phyloP scores from a whole-genome alignment of 1,284 basidiomycete species.

The Pterulicium gracile region DNA sequence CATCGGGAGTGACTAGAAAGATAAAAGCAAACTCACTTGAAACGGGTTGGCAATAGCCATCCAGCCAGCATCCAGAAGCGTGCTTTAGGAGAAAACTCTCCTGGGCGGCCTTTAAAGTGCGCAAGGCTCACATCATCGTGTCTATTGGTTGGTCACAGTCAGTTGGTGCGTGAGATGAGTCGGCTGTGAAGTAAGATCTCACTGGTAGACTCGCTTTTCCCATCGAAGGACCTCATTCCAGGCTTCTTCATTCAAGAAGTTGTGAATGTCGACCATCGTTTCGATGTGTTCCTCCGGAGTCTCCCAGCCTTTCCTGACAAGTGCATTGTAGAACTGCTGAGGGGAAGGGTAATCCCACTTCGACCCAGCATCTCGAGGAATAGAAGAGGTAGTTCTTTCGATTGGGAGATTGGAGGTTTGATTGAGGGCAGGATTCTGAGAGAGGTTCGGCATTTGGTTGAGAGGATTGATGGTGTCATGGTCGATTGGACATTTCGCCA shows the following conservation, averaged over 20 bases:
- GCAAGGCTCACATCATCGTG: constrained; percentile 60
- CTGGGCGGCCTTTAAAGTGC: constrained; percentile 84
- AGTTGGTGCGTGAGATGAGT: constrained; percentile 1
- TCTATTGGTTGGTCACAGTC: constrained; percentile 15
- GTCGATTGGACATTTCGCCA: constrained; percentile 32
- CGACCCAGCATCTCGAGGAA: constrained; percentile 57
- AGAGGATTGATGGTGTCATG: constrained; percentile 60
- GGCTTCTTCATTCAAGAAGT: constrained; percentile 94
- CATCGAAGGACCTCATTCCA: constrained; percentile 94
- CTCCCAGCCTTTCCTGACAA: constrained; percentile 96
- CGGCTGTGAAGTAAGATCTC: constrained; percentile 19
- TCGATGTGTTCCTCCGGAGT: constrained; percentile 95
- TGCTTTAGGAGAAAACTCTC: constrained; percentile 84
- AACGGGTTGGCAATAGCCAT: constrained; percentile 78
- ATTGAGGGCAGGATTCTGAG: constrained; percentile 54
- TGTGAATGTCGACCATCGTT: constrained; percentile 97
- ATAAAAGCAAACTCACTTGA: constrained; percentile 82
- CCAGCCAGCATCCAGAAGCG: constrained; percentile 78
- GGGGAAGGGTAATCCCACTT: constrained; percentile 97
- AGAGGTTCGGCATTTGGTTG: constrained; percentile 84
- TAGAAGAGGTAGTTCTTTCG: constrained; percentile 71
- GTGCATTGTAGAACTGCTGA: constrained; percentile 97
- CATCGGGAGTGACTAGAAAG: no score
- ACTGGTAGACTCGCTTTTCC: constrained; percentile 69
- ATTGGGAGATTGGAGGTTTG: constrained; percentile 62